Evolutionary conservation across 306 rosid genomes (phyloP), one percentile per base, ranked within the genome.

Genomic region (Phaseolus lunatus): DNA sequence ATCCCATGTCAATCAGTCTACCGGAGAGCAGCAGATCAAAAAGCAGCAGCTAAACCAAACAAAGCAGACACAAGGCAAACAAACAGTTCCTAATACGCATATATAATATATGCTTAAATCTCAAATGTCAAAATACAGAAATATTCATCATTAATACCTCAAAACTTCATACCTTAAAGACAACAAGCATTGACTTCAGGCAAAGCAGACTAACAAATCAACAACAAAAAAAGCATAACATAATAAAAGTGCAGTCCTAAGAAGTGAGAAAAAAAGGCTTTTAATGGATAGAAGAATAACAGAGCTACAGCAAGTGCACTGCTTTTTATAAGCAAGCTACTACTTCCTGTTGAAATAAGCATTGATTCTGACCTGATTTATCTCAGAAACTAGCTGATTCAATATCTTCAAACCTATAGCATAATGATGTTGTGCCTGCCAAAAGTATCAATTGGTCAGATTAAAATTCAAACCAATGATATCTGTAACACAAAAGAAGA

Each of bases 401-500:
- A 85, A 57, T 70, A 85, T 85, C 86, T 45, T 85, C 84, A 85
- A 85, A 65, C 88, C 88, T 79, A 85, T 76, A 58, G 82, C 86
- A 85, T 66, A 85, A 75, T 82, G 84, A 75, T 71, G 71, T 14
- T 84, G 82, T 79, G 86, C 82, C 89, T 85, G 89, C 64, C 47
- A 24, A 76, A 72, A 72, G 63, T 43, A 72, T 52, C 26, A 9
- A 64, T 48, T 19, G 19, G 48, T 76, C 67, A 85, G 77, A 67
- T 29, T 62, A 69, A 58, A 75, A 77, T 24, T 73, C 24, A 43
- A 77, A 9, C 58, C 53, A 81, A 43, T 23, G 15, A 43, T 11
- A 66, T 58, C 50, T n/a, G 9, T 29, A 59, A 48, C 66, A 76
- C 77, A 76, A 65, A 49, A 26, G 33, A 20, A 76, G 39, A 58